These are phyloP conservation scores for Gossypium gossypioides DNA, from an alignment of 441 rosid species.

Conservation along the genomic window DNA sequence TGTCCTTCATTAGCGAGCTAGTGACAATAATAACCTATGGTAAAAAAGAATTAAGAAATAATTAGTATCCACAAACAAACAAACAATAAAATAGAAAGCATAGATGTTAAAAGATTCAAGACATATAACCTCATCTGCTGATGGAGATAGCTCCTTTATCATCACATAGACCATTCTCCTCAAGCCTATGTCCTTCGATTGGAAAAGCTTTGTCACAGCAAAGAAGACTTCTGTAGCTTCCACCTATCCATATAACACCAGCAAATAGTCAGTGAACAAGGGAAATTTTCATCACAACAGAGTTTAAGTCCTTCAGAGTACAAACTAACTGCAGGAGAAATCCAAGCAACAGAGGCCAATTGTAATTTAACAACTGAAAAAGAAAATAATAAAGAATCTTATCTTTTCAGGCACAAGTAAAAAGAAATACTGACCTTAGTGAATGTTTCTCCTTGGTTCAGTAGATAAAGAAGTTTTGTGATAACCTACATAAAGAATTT, in stretches of 20 bases:
- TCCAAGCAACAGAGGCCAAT: neutral
- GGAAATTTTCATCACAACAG: neutral
- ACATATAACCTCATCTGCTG: constrained; percentile 80
- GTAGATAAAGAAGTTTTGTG: constrained; percentile 85
- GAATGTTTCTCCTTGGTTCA: constrained; percentile 93
- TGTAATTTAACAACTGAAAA: neutral
- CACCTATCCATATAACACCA: constrained; percentile 30
- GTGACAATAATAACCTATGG: constrained; percentile 88
- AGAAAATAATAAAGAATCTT: neutral
- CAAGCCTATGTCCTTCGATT: constrained; percentile 76
- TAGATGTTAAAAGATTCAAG: neutral
- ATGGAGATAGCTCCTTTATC: constrained; percentile 94
- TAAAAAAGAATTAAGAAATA: constrained; percentile 5
- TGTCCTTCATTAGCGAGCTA: constrained; percentile 97
- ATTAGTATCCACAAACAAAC: constrained; percentile 5
- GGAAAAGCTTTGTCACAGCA: constrained; percentile 91
- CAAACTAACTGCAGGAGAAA: neutral
- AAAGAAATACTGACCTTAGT: constrained; percentile 52
- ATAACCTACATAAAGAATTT: constrained; percentile 47
- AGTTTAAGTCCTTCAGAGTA: constrained; percentile 2
- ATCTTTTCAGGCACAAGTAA: neutral
- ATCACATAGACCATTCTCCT: constrained; percentile 98
- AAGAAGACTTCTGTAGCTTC: constrained; percentile 97
- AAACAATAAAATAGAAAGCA: neutral
- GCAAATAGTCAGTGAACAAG: constrained; percentile 5